Evolutionary conservation across 371 early-diverging fungal species (phyloP), one percentile per base, ranked within the genome.

Genomic region (Nematocida sp.): DNA sequence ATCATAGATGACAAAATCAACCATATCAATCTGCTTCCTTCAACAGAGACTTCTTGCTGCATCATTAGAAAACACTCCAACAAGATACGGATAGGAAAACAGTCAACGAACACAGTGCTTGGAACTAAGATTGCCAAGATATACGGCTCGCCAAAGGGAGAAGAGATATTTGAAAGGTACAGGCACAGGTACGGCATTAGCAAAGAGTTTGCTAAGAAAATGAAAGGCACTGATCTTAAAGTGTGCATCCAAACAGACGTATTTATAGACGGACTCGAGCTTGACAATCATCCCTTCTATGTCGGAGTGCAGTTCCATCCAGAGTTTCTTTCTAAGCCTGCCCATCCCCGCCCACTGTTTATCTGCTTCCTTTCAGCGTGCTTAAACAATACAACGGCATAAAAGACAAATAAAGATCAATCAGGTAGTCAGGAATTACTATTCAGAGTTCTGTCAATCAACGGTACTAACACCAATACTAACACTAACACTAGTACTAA

Each of bases 181-280:
- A 90, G 98, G 78, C 99, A 99, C 80, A 87, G 96, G 57, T 99
- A 95, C 83, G 97, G 95, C 85, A 89, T 99, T 67, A 96, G 93
- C 85, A 91, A 91, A 7, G 86, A 88, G 53, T 85, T 86, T 76
- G 88, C 91, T 11, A 65, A 79, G 17, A 80, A 84, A 57, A 81
- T 97, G 7, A 94, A 96, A 85, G 76, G 80, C 15, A 82, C 88
- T 51, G 97, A 96, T 7, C 78, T 97, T 53, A 80, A 83, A 36
- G 87, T 95, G 50, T 98, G 94, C 76, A 93, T 93, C 63, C 91
- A 91, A 70, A 88, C 88, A 46, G 92, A 91, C 27, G 87, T 91
- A 79, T 90, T 95, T 65, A 95, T 96, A 91, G 95, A 95, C 83
- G 91, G 94, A 64, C 83, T 95, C 36, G 95, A 95, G 86, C 79